Conservation (phyloP, 2,329 filamentous ascomycete genomes). For the Xylaria sp. region DNA sequence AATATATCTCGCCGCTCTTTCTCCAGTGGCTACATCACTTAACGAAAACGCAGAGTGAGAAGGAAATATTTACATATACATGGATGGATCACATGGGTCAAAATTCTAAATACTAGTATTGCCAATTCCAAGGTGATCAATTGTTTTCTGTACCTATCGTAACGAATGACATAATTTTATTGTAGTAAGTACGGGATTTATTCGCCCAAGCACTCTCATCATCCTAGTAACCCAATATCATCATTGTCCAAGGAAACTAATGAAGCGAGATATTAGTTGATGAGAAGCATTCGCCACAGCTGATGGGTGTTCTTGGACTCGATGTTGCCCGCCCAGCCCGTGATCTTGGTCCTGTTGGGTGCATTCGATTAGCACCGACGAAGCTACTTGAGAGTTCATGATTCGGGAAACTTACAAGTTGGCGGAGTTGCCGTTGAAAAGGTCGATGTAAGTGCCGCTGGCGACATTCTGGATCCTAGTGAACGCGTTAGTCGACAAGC, state of each 20-base stretch:
- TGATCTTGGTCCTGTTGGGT: not conserved
- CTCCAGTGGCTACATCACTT: too few relatives aligned
- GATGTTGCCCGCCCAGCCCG: not conserved
- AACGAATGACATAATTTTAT: slow-evolving; percentile 3
- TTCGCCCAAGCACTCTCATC: not conserved
- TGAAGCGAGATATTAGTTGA: not conserved
- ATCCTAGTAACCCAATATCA: too few relatives aligned
- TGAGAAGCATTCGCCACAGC: slow-evolving; percentile 13
- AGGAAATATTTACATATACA: too few relatives aligned
- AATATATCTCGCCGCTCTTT: too few relatives aligned
- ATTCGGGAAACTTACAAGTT: not conserved
- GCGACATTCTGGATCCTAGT: slow-evolving; percentile 19
- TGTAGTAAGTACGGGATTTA: not conserved
- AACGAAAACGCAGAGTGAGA: too few relatives aligned
- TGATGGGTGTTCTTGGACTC: slow-evolving; percentile 10
- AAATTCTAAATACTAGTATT: not conserved
- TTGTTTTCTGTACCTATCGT: not conserved
- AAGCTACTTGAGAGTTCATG: not conserved
- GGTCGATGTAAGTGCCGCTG: slow-evolving; percentile 13
- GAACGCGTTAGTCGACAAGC: not conserved
- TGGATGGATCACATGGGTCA: not conserved
- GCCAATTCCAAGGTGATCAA: not conserved
- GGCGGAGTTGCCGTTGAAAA: not conserved
- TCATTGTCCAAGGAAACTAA: not conserved
- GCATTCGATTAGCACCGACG: not conserved